Evolutionary conservation across 1,284 basidiomycete species (phyloP), one percentile per base, ranked within the genome.

Genomic region (Ustilago loliicola): DNA sequence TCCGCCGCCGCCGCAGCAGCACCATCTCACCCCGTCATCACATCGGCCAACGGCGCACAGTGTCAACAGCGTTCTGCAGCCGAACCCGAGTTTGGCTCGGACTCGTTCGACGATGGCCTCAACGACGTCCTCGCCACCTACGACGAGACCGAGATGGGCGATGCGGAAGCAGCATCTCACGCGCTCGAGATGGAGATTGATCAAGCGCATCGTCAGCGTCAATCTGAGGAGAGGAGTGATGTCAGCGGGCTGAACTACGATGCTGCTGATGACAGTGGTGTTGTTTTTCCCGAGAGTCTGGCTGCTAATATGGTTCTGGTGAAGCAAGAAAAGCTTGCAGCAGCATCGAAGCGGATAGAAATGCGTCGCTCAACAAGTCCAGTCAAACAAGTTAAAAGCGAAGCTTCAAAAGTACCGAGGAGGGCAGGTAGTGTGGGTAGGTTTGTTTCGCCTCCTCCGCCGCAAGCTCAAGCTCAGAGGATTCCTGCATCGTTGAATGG

Each of bases 151-250:
- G 65, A 67, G 32, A 56, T 65, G 58, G 68, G 55, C 48, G 76
- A 74, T 17, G 71, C 76, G 3, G 76, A 78, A 48, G 76, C 68
- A 1, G 72, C 68, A 0, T 66, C 65, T 21, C 69, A 63, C 27
- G 72, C 68, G 45, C 60, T 74, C 52, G 72, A 79, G 57, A 66
- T 79, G 68, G 68, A 79, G 60, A 73, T 73, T 29, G 65, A 71
- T 23, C 36, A 61, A 17, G 61, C 47, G 2, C 51, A 60, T 4
- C 55, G 30, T 13, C 50, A 27, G 32, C 53, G n/a, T 30, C n/a
- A 19, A 5, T 51, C 48, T 6, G 50, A 9, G 11, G 66, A 50
- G 54, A 54, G 1, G 56, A 42, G 42, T 2, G 27, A n/a, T 11
- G 29, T 56, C 57, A 52, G 51, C 50, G 45, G 45, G 23, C 17